phyloP scores from a whole-genome alignment of 768 basidiomycete genomes.

The Phylloporus sp. region DNA sequence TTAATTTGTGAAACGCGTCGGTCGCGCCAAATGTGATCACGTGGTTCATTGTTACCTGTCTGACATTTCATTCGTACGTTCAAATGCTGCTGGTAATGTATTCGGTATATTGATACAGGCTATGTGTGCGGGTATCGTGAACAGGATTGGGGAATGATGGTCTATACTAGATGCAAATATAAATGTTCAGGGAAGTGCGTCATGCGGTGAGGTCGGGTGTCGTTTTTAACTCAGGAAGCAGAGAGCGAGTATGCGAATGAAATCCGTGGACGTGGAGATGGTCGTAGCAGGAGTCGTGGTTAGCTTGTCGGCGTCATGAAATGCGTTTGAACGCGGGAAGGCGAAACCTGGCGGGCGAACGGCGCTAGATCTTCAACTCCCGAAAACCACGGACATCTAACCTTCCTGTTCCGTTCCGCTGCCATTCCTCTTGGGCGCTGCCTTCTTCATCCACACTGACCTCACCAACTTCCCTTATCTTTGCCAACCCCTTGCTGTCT shows the following conservation, averaged over 20 bases:
- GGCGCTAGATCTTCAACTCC: conserved; percentile 61
- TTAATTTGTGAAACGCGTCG: conserved; percentile 2
- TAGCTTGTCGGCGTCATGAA: conserved; percentile 7
- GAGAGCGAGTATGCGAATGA: background rate
- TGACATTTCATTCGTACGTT: background rate
- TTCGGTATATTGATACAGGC: conserved; percentile 27
- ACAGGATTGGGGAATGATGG: conserved; percentile 15
- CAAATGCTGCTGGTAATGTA: conserved; percentile 1
- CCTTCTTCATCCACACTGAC: conserved; percentile 32
- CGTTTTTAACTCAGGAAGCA: conserved; percentile 2
- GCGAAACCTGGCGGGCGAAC: background rate
- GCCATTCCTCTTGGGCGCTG: conserved; percentile 46
- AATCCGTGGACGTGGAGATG: background rate
- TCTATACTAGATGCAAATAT: conserved; percentile 27
- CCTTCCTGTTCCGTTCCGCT: conserved; percentile 62
- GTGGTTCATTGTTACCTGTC: conserved; percentile 10
- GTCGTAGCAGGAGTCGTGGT: conserved; percentile 9
- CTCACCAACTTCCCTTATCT: conserved; percentile 20
- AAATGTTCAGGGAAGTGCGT: conserved; percentile 16
- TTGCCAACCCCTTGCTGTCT: conserved; percentile 10
- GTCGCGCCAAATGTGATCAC: conserved; percentile 8
- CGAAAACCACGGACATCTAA: conserved; percentile 74
- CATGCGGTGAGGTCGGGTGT: conserved; percentile 1
- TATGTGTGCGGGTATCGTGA: conserved; percentile 26
- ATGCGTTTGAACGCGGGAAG: background rate